Conservation (phyloP, 2,329 filamentous ascomycete species). For the Talaromyces verruculosus region DNA sequence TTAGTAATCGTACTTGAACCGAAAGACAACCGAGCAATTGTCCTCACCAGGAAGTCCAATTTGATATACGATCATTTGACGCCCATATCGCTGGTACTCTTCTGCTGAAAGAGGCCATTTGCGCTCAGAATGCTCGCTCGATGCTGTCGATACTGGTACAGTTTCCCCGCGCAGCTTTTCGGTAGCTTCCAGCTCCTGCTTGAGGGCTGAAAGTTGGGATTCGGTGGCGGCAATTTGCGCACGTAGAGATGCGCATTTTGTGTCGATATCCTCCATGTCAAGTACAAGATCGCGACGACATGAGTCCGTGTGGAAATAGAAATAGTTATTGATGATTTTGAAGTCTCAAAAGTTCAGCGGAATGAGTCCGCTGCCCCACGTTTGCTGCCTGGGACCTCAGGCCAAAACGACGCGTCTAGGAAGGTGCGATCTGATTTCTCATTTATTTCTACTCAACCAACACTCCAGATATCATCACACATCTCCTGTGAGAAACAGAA, state of each 20-base stretch:
- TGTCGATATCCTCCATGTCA: constrained; percentile 8
- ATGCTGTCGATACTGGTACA: not conserved
- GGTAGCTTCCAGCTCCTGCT: constrained; percentile 36
- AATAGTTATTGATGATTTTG: not conserved
- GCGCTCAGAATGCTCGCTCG: constrained; percentile 13
- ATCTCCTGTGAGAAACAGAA: not conserved
- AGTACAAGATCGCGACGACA: not conserved
- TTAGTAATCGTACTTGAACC: not conserved
- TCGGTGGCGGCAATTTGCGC: constrained; percentile 41
- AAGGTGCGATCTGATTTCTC: not conserved
- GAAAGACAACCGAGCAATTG: not conserved
- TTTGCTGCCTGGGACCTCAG: not conserved
- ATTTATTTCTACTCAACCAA: not conserved
- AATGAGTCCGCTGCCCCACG: not conserved
- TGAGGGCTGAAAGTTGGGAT: constrained; percentile 36
- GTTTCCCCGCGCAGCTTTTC: constrained; percentile 29
- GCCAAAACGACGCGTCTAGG: not conserved
- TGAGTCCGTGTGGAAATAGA: not conserved
- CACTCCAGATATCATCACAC: not conserved
- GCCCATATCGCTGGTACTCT: constrained; percentile 83
- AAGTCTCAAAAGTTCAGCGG: not conserved
- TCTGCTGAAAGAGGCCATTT: constrained; percentile 69
- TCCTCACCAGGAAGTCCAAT: constrained; percentile 69
- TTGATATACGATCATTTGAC: constrained; percentile 84
- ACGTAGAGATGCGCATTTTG: constrained; percentile 31